Conservation (phyloP, 177 flowering plant genomes). For the Vitis hybrid region DNA sequence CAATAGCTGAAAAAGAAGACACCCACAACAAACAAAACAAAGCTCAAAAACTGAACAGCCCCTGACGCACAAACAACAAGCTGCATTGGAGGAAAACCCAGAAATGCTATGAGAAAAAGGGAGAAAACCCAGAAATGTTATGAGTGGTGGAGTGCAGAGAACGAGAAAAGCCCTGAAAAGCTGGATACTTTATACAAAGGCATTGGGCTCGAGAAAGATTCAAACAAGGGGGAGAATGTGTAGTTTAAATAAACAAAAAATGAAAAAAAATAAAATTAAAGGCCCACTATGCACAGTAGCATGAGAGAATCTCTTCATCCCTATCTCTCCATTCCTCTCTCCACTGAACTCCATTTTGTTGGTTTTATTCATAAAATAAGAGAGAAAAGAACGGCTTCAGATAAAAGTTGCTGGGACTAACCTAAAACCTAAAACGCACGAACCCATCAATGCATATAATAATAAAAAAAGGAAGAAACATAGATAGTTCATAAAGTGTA, state of each 20-base stretch:
- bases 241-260: conserved; percentile 1
- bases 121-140: neutral
- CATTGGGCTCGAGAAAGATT: conserved; percentile 19
- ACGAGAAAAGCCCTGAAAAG: conserved; percentile 1
- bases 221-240: conserved; percentile 1
- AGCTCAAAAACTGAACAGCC: neutral
- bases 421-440: too few species aligned
- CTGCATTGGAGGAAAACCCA: neutral
- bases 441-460: too few species aligned
- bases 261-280: neutral
- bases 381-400: too few species aligned
- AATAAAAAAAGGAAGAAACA: too few species aligned
- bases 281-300: conserved; percentile 6
- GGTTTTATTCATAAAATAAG: too few species aligned
- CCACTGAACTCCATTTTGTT: neutral
- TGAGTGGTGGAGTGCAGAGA: neutral
- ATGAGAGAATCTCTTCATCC: neutral
- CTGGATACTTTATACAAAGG: neutral
- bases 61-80: neutral
- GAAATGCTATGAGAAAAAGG: neutral
- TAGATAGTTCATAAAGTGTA: too few species aligned
- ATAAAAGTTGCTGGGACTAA: too few species aligned
- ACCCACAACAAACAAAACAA: too few species aligned
- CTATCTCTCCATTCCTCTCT: too few species aligned
- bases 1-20: too few species aligned